A percentile compares a stretch with the other conserved stretches of the same genome.
phyloP scores from a whole-genome alignment of 495 filamentous ascomycete genomes.

The Parathielavia appendiculata region DNA sequence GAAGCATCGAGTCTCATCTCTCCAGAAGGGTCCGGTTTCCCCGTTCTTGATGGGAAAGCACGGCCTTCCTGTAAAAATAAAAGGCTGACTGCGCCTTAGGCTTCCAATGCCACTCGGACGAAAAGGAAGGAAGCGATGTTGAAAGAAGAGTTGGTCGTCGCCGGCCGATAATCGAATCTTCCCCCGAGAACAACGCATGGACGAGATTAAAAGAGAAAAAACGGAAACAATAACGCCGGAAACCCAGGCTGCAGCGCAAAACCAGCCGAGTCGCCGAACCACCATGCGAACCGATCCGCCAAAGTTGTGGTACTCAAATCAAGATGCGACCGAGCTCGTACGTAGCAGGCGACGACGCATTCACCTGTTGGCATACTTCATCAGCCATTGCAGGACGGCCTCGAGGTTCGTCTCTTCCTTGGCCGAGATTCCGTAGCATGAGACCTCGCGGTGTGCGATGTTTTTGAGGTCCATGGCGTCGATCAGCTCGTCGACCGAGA shows the following conservation, averaged over 20 bases:
- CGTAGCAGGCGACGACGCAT: not conserved
- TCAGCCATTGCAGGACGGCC: constrained; percentile 93
- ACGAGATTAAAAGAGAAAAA: constrained; percentile 3
- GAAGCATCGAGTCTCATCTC: constrained; percentile 4
- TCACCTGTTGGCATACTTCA: constrained; percentile 70
- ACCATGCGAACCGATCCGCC: constrained; percentile 9
- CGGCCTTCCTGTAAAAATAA: not conserved
- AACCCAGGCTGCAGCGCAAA: not conserved
- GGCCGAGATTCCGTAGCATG: constrained; percentile 97
- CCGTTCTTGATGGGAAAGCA: constrained; percentile 2
- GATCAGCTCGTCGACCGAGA: constrained; percentile 92
- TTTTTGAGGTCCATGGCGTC: constrained; percentile 85
- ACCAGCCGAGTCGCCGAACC: constrained; percentile 5
- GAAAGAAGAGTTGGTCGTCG: constrained; percentile 36
- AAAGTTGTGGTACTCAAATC: constrained; percentile 21
- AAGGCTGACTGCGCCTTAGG: constrained; percentile 20
- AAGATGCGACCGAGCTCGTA: not conserved
- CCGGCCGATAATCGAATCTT: constrained; percentile 42
- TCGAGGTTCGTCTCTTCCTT: constrained; percentile 99
- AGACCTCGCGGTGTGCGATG: constrained; percentile 88
- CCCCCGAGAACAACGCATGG: constrained; percentile 14
- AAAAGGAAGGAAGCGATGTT: constrained; percentile 18
- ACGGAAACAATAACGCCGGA: not conserved
- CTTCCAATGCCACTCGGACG: constrained; percentile 21
- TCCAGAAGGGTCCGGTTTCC: not conserved